Percentiles rank a stretch among this genome's conserved stretches.
These are phyloP conservation scores for Orbilia brochopaga DNA, from an alignment of 2,329 filamentous ascomycete species.

Conservation along the genomic window DNA sequence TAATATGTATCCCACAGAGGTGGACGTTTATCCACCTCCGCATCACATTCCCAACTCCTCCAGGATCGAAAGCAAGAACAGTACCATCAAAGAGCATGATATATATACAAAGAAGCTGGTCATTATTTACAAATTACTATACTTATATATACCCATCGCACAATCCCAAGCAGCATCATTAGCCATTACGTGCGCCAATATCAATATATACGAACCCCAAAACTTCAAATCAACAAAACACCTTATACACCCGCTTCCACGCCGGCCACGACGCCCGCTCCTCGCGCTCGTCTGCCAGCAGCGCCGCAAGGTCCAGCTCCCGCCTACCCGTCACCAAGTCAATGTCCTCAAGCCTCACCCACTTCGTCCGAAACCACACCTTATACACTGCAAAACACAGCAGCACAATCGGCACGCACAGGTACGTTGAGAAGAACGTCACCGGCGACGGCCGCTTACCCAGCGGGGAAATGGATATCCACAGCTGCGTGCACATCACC, in stretches of 20 bases:
- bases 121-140: slow-evolving; percentile 3
- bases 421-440: slow-evolving; percentile 76
- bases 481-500: slow-evolving; percentile 83
- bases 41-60: no score
- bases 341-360: slow-evolving; percentile 75
- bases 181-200: background rate
- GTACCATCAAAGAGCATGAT: no score
- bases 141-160: slow-evolving; percentile 3
- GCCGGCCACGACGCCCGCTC: slow-evolving; percentile 74
- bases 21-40: no score
- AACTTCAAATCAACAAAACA: slow-evolving; percentile 66
- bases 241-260: slow-evolving; percentile 79
- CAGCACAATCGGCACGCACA: slow-evolving; percentile 72
- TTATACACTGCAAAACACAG: slow-evolving; percentile 77
- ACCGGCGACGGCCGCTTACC: slow-evolving; percentile 63
- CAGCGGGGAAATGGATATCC: slow-evolving; percentile 80
- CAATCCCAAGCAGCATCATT: background rate
- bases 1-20: no score
- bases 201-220: background rate
- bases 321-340: slow-evolving; percentile 84
- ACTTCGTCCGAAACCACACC: slow-evolving; percentile 71
- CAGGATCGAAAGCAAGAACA: no score
- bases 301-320: slow-evolving; percentile 78
- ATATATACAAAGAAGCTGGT: background rate
- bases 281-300: slow-evolving; percentile 79